A percentile compares a stretch with the other conserved stretches of the same genome.
These are phyloP conservation scores for Globisporangium rhizosaccharum DNA, from an alignment of 352 stramenopile species.

Conservation along the genomic window DNA sequence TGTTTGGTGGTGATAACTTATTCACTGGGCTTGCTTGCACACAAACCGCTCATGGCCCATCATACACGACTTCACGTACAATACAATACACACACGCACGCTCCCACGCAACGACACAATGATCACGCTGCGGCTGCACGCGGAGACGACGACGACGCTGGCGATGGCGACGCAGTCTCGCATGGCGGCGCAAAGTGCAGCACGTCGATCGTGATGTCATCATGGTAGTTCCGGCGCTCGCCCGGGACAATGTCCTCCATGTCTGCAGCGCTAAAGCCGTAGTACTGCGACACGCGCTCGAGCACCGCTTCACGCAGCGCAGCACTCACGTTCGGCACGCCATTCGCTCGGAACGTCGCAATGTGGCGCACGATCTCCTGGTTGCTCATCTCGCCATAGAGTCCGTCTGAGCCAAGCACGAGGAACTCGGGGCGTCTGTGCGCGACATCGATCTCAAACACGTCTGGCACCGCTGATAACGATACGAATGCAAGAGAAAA, in stretches of 20 bases:
- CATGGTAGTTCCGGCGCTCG: slow-evolving; percentile 60
- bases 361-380: slow-evolving; percentile 55
- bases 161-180: slow-evolving; percentile 1
- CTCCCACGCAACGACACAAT: neutral
- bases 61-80: neutral
- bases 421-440: slow-evolving; percentile 54
- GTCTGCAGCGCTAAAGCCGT: slow-evolving; percentile 37
- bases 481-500: neutral
- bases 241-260: slow-evolving; percentile 50
- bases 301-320: slow-evolving; percentile 40
- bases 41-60: too few relatives aligned
- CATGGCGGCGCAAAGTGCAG: slow-evolving; percentile 45
- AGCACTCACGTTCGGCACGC: slow-evolving; percentile 49
- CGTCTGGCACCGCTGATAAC: slow-evolving; percentile 40
- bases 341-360: slow-evolving; percentile 34
- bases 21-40: too few relatives aligned
- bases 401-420: slow-evolving; percentile 53
- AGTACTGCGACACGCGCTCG: slow-evolving; percentile 49
- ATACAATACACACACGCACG: neutral
- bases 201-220: slow-evolving; percentile 72
- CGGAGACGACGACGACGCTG: neutral
- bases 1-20: too few relatives aligned
- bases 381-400: slow-evolving; percentile 61
- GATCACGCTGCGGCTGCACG: slow-evolving; percentile 15
- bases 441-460: slow-evolving; percentile 54